Conservation (phyloP, 2,329 filamentous ascomycete genomes). For the Macroventuria anomochaeta region DNA sequence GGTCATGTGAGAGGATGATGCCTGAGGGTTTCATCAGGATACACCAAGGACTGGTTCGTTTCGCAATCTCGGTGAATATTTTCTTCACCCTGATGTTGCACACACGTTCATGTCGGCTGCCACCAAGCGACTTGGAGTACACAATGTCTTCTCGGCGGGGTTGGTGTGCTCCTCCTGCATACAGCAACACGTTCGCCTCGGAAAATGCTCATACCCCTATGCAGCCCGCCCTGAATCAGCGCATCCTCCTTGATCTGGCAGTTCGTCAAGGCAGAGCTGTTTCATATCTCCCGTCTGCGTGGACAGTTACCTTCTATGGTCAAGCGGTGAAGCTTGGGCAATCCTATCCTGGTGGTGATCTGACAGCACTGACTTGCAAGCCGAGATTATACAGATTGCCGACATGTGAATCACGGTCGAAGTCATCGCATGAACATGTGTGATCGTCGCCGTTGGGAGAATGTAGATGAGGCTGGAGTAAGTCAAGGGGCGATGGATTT, state of each 20-base stretch:
- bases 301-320: neutral
- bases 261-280: no score
- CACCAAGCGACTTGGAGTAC: no score
- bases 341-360: slow-evolving; percentile 10
- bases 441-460: neutral
- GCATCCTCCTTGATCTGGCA: no score
- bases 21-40: slow-evolving; percentile 13
- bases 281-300: slow-evolving; percentile 7
- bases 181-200: no score
- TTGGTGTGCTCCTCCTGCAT: slow-evolving; percentile 1
- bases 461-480: no score
- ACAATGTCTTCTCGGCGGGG: no score
- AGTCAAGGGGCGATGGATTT: no score
- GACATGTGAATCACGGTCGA: slow-evolving; percentile 8
- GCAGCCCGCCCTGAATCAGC: no score
- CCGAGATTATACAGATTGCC: slow-evolving; percentile 14
- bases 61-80: slow-evolving; percentile 11
- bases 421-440: neutral
- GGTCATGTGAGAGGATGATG: slow-evolving; percentile 22
- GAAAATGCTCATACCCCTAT: neutral
- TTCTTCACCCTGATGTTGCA: no score
- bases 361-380: slow-evolving; percentile 8
- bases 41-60: slow-evolving; percentile 5
- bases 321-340: neutral
- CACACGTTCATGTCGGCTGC: no score